Evolutionary conservation across 768 basidiomycete species (phyloP), one percentile per base, ranked within the genome.

Genomic region (Auriscalpium microsporum): DNA sequence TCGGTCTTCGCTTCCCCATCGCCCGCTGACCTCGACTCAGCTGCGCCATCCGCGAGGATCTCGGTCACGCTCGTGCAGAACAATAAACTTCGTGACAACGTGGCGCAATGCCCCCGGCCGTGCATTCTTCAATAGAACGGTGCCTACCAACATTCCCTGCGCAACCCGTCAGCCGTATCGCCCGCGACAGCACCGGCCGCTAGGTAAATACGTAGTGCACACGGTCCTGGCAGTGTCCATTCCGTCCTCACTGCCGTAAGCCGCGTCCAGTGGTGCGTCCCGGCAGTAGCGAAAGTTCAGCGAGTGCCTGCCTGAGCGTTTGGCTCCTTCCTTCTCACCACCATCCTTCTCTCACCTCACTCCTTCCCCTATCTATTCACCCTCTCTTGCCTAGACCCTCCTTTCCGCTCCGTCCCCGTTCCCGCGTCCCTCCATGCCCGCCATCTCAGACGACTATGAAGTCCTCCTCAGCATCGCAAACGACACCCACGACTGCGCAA

Each of bases 401-500:
- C 40, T 55, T 48, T 55, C 57, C 52, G 56, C 57, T 55, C 59
- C 83, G 84, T 83, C 82, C 82, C 56, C 47, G 45, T 37, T 17
- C 33, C 46, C 44, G 55, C 53, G 57, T 54, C 52, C 53, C 55
- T 56, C 60, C 61, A 86, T 87, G 85, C 85, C 85, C 56, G 77
- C 76, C 33, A 70, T 75, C 61, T 73, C 80, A 13, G 76, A 83
- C 67, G 67, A 64, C 57, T 86, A 83, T 71, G 84, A 85, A 63
- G 76, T 86, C 65, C 73, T 80, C 53, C 79, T 87, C 66, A 81
- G 83, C 65, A 77, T 87, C 67, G 78, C 78, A 50, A 87, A 87
- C 67, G 85, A 87, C 62, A 84, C 82, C 14, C 78, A 73, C 62
- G 81, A 83, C 64, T 77, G 73, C 53, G 78, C 82, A 56, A 80